Conservation (phyloP, 345 rosid genomes). For the Lumnitzera littorea region DNA sequence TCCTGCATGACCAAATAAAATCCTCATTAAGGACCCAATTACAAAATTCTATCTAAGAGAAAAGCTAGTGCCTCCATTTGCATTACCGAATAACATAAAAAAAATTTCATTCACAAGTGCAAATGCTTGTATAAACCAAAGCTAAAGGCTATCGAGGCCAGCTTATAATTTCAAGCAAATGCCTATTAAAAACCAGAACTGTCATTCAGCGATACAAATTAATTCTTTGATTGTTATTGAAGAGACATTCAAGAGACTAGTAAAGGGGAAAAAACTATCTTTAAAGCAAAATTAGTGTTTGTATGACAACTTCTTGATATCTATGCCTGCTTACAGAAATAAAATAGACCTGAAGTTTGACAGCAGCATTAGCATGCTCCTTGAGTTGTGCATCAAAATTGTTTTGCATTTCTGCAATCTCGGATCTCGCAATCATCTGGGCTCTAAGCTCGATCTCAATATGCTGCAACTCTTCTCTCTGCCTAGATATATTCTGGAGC, state of each 20-base stretch:
- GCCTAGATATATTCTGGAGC: slow-evolving; percentile 42
- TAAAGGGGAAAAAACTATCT: neutral
- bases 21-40: neutral
- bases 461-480: slow-evolving; percentile 69
- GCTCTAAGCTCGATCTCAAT: slow-evolving; percentile 78
- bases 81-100: too few species aligned
- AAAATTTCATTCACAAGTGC: too few species aligned
- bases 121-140: too few species aligned
- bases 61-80: too few species aligned
- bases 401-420: slow-evolving; percentile 53
- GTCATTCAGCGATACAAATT: too few species aligned
- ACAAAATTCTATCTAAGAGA: too few species aligned
- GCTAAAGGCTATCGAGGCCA: too few species aligned
- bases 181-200: too few species aligned
- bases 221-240: too few species aligned
- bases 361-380: slow-evolving; percentile 55
- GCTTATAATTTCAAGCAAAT: too few species aligned
- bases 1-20: slow-evolving; percentile 42
- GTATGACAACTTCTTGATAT: neutral
- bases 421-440: slow-evolving; percentile 58
- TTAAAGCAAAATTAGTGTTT: neutral
- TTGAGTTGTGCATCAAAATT: slow-evolving; percentile 50
- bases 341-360: slow-evolving; percentile 52
- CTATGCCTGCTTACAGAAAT: neutral
- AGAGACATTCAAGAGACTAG: too few species aligned